Evolutionary conservation across 257 asterid genomes (phyloP).

Genomic region (Solanum rostratum): DNA sequence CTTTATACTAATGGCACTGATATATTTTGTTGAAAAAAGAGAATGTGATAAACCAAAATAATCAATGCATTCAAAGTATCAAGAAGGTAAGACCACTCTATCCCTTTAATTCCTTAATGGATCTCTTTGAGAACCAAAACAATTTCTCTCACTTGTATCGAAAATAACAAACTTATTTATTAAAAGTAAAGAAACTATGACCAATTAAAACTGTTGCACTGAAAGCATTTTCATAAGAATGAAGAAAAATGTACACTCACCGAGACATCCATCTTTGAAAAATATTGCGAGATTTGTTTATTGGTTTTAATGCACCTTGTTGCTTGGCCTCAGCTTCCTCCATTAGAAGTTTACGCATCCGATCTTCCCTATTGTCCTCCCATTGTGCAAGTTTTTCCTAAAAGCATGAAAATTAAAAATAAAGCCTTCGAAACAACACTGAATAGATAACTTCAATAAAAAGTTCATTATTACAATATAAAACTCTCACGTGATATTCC

Average conservation of each 20-base stretch:
- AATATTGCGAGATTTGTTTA: slow-evolving; percentile 39
- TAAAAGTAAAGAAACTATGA: neutral
- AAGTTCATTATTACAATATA: neutral
- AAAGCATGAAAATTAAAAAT: slow-evolving; percentile 1
- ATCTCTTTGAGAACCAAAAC: neutral
- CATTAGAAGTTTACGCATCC: slow-evolving; percentile 58
- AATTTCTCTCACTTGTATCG: neutral
- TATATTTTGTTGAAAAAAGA: neutral
- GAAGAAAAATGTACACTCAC: slow-evolving; percentile 26
- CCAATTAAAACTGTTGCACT: neutral
- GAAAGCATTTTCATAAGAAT: neutral
- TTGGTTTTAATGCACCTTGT: slow-evolving; percentile 30
- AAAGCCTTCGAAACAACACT: slow-evolving; percentile 7
- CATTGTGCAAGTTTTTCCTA: slow-evolving; percentile 67
- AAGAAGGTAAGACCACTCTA: neutral
- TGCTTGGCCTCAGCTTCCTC: slow-evolving; percentile 71
- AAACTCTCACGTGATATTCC: slow-evolving; percentile 58
- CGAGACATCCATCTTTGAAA: slow-evolving; percentile 63
- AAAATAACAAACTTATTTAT: neutral
- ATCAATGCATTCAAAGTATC: neutral
- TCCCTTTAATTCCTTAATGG: neutral
- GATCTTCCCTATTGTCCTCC: slow-evolving; percentile 69
- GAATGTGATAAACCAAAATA: neutral
- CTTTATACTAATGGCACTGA: neutral
- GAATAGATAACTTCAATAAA: neutral